Base-by-base conservation (phyloP, 352 stramenopile species). In the Globisporangium takayamanum region DNA sequence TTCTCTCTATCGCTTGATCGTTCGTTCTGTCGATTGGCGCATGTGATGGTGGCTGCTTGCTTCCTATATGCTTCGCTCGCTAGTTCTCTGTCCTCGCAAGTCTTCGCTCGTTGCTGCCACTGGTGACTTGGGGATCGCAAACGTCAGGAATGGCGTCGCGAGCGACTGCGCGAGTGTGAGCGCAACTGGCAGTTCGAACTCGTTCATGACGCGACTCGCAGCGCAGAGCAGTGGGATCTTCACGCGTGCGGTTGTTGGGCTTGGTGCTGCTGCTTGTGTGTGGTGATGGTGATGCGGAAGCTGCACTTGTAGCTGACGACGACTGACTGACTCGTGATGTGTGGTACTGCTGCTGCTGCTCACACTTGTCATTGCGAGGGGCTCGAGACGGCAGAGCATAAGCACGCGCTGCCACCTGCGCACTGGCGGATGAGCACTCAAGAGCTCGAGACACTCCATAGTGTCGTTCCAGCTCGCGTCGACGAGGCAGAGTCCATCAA, bases 401-500 rank as follows among this genome's bases (percentile, higher is more conserved):
- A 39, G 33, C 33, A 39, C 33, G 14, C 12, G 10, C 15, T 36
- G n/a, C n/a, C 11, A 14, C 8, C 18, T 49, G 33, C 15, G 37
- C 16, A 49, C 41, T 0, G 22, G 10, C 2, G 20, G 20, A 2
- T 8, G 25, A 22, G 30, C 20, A 36, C 39, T 6, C 12, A 25
- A 45, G 18, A n/a, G 20, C 33, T 60, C 53, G 7, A 65, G 1
- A 16, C n/a, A 51, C 5, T n/a, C 26, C 33, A 22, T 22, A 2
- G 53, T 39, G 1, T 39, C 12, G 39, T 60, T 52, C 59, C 59
- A 65, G 6, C 15, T 3, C 44, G 53, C 52, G 0, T 42, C 53
- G 30, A 60, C 20, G 25, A 65, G 20, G 1, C 46, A 39, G n/a
- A 65, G 18, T 1, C 59, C 52, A 22, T 55, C 53, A 28, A 60